phyloP scores from a whole-genome alignment of 345 rosid species.

The Salix exigua region DNA sequence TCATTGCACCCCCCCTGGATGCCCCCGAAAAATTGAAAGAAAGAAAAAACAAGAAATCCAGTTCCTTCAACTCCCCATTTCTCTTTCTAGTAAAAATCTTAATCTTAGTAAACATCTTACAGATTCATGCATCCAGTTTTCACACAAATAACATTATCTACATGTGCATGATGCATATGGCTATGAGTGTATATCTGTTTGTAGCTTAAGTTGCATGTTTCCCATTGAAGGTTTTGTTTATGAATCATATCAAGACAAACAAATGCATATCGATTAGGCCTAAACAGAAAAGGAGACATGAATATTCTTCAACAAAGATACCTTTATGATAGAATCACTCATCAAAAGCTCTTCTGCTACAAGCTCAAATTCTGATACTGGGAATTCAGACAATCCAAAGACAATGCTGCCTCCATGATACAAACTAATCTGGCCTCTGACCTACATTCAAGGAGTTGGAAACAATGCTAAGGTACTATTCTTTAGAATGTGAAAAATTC shows the following conservation, averaged over 20 bases:
- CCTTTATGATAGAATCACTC: constrained; percentile 96
- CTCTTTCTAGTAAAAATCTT: neutral
- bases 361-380: constrained; percentile 97
- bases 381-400: constrained; percentile 78
- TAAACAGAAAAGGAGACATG: neutral
- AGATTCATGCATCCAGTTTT: neutral
- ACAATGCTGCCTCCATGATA: constrained; percentile 79
- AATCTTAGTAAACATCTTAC: neutral
- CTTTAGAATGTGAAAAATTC: constrained; percentile 1
- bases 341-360: constrained; percentile 94
- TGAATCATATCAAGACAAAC: neutral
- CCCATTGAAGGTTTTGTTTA: neutral
- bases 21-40: neutral
- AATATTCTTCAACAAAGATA: constrained; percentile 25
- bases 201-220: neutral
- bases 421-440: constrained; percentile 89
- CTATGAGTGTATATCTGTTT: neutral
- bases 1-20: neutral
- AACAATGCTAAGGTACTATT: neutral
- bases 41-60: neutral
- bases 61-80: neutral
- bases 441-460: constrained; percentile 42
- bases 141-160: neutral
- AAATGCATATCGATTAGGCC: neutral
- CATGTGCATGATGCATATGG: neutral